Evolutionary conservation across 2,329 filamentous ascomycete species (phyloP).

Genomic region (Phialocephala subalpina): DNA sequence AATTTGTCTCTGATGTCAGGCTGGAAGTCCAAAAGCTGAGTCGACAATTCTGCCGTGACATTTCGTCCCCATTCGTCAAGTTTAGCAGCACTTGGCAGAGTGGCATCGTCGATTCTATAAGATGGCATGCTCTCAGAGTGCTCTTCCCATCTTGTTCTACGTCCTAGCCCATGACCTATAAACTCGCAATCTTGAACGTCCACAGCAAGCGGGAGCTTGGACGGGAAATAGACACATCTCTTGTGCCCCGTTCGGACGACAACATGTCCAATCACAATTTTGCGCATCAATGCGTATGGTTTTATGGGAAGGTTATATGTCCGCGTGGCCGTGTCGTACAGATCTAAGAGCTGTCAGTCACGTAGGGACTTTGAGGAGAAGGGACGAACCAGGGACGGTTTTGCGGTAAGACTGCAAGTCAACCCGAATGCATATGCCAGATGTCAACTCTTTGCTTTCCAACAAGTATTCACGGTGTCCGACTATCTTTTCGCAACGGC

Average conservation of each 20-base stretch:
- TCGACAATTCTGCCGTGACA: background rate
- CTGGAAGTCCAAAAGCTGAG: background rate
- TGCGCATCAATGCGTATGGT: background rate
- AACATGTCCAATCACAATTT: background rate
- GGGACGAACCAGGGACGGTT: background rate
- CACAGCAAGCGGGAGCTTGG: background rate
- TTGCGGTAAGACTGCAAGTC: background rate
- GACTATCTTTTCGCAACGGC: background rate
- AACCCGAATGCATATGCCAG: background rate
- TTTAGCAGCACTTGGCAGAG: background rate
- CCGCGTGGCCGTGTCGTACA: background rate
- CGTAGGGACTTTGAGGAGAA: too few species aligned
- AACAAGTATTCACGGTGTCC: background rate
- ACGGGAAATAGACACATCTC: background rate
- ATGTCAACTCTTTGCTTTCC: background rate
- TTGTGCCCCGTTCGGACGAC: background rate
- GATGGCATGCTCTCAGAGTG: background rate
- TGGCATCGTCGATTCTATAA: background rate
- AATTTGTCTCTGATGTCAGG: background rate
- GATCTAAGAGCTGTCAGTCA: background rate
- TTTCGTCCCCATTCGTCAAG: constrained; percentile 4
- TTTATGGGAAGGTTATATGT: background rate
- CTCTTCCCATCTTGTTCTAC: background rate
- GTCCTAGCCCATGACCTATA: background rate
- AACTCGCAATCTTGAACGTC: constrained; percentile 5